These are phyloP conservation scores for Magnusiomyces tetraspermus DNA, from an alignment of 1,139 yeast species.

Conservation along the genomic window DNA sequence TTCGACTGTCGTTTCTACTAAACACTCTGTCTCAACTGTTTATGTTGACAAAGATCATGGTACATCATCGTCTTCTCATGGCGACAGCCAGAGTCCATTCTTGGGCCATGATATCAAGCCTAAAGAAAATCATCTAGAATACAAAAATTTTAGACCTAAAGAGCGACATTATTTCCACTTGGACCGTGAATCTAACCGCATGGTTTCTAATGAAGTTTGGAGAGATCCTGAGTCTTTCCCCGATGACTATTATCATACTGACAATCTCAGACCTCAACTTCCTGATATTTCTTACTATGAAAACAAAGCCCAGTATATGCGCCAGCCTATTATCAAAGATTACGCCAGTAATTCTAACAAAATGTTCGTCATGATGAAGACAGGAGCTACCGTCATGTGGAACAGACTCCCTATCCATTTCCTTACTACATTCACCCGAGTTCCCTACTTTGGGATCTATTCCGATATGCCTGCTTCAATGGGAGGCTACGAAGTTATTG, in stretches of 20 bases:
- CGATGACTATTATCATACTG: conserved; percentile 3
- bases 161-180: background rate
- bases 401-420: conserved; percentile 32
- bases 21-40: background rate
- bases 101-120: background rate
- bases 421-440: conserved; percentile 30
- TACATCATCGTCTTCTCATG: background rate
- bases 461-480: conserved; percentile 29
- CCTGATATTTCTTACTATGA: background rate
- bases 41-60: background rate
- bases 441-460: conserved; percentile 31
- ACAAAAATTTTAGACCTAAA: background rate
- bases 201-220: conserved; percentile 13
- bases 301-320: conserved; percentile 17
- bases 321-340: conserved; percentile 23
- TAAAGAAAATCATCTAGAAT: background rate
- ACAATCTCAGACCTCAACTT: conserved; percentile 1
- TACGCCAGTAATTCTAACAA: conserved; percentile 22
- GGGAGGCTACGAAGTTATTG: conserved; percentile 31
- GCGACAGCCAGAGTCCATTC: background rate
- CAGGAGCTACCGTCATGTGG: conserved; percentile 34
- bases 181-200: background rate
- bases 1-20: background rate
- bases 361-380: conserved; percentile 31
- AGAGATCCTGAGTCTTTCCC: conserved; percentile 5